These are phyloP conservation scores for Flueggea neowawraea DNA, from an alignment of 441 rosid species.

Conservation along the genomic window DNA sequence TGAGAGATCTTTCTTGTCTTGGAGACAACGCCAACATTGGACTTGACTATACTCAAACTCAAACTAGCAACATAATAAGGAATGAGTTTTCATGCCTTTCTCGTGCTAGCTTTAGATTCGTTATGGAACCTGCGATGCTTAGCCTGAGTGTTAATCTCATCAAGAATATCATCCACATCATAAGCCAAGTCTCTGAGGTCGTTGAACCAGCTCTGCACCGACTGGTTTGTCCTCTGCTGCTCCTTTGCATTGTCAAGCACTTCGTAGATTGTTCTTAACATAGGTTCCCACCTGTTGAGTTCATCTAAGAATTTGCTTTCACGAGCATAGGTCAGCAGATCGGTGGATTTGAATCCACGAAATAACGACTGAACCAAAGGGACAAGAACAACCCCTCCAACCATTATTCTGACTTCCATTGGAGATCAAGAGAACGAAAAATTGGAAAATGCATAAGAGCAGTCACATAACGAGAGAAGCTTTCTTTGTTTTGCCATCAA, in stretches of 20 bases:
- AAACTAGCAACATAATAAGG: not conserved
- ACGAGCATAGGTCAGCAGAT: not conserved
- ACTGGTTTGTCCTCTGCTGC: not conserved
- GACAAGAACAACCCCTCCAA: too few relatives aligned
- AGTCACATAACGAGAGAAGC: too few relatives aligned
- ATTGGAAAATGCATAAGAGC: too few relatives aligned
- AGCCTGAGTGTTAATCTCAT: not conserved
- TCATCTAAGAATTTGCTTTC: not conserved
- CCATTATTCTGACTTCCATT: too few relatives aligned
- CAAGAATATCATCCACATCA: not conserved
- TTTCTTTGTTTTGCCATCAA: too few relatives aligned
- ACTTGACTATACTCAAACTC: not conserved
- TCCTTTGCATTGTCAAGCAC: constrained; percentile 10
- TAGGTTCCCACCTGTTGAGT: not conserved
- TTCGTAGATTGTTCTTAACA: not conserved
- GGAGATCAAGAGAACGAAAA: too few relatives aligned
- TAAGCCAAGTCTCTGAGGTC: not conserved
- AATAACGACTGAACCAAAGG: too few relatives aligned
- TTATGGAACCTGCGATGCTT: not conserved
- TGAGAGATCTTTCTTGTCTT: not conserved
- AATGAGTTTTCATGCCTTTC: not conserved
- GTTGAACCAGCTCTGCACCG: not conserved
- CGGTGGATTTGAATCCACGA: not conserved
- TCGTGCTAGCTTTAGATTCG: not conserved
- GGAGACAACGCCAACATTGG: not conserved